Evolutionary conservation across 805 yeast species (phyloP), one percentile per base, ranked within the genome.

Genomic region (Clavispora fructus): DNA sequence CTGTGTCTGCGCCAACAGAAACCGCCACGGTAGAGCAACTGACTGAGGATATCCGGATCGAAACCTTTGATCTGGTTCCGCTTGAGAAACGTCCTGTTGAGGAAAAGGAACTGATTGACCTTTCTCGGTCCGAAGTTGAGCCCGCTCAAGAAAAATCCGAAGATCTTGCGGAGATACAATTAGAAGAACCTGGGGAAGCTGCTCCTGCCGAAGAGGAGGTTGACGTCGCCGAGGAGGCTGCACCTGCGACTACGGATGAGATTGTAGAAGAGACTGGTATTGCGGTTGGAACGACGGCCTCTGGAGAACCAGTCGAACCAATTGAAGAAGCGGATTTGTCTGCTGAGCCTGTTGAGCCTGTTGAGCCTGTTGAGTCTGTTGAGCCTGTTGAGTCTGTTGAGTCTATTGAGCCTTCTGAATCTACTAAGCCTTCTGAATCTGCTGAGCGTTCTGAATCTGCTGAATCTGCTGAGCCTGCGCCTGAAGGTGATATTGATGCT

Each of bases 21-120:
- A 13, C 28, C 29, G 28, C 29, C 5, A 17, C 29, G 11, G 40
- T 4, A 25, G 40, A 37, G 29, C 27, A 26, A 7, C 14, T 10
- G 27, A 23, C n/a, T 6, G 40, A 37, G 12, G 40, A 19, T 4
- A 37, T 37, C 6, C 40, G 23, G 14, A 37, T 37, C 10, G 57
- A 50, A 40, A 43, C 43, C 16, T 40, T 38, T 16, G 58, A 41
- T 23, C 58, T 46, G 32, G 41, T 44, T 23, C 56, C 41, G 11
- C 42, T 39, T 35, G 43, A 31, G 19, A 26, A 32, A 5, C 14
- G 14, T 29, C 38, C 39, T 16, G 43, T 12, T 19, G 32, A 29
- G 49, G 45, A 43, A 32, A 28, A 19, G 38, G 26, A 42, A 14
- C 45, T 39, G 47, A 41, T n/a, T 28, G 49, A 4, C 40, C 43